These are phyloP conservation scores for Aciculosporium take DNA, from an alignment of 2,329 filamentous ascomycete genomes.

Conservation along the genomic window DNA sequence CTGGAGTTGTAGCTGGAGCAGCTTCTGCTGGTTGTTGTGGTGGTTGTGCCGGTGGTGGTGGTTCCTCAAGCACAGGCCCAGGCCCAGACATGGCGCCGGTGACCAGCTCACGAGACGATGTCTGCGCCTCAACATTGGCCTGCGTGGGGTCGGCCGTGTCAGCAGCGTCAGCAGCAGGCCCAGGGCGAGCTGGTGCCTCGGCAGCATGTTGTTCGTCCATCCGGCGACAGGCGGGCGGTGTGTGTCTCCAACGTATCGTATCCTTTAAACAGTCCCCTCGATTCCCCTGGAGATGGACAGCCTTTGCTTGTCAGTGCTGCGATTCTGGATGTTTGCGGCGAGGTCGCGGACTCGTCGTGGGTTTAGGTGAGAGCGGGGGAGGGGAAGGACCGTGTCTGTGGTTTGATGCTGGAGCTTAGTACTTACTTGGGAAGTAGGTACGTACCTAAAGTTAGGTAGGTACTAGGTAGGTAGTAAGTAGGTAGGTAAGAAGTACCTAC, in stretches of 20 bases:
- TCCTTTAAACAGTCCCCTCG: neutral
- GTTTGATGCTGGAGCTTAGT: too few species aligned
- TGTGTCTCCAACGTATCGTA: neutral
- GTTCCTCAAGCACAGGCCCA: conserved; percentile 3
- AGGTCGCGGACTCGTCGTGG: too few species aligned
- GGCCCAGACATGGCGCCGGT: conserved; percentile 6
- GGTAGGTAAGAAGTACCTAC: too few species aligned
- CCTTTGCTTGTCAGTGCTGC: neutral
- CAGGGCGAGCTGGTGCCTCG: conserved; percentile 6
- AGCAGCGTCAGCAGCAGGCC: neutral
- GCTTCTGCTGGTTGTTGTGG: conserved; percentile 1
- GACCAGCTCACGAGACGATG: conserved; percentile 9
- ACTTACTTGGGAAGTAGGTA: too few species aligned
- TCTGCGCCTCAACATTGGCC: conserved; percentile 8
- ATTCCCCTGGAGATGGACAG: neutral
- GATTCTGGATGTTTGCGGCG: too few species aligned
- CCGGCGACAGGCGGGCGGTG: neutral
- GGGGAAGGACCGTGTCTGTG: too few species aligned
- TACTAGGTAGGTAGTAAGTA: too few species aligned
- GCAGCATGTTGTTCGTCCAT: conserved; percentile 9
- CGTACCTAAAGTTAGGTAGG: too few species aligned
- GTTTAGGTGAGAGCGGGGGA: neutral
- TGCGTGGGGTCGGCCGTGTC: conserved; percentile 7
- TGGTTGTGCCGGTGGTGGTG: conserved; percentile 1
- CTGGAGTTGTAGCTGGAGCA: neutral